phyloP scores from a whole-genome alignment of 2,329 filamentous ascomycete genomes.

The Neocucurbitaria cava region DNA sequence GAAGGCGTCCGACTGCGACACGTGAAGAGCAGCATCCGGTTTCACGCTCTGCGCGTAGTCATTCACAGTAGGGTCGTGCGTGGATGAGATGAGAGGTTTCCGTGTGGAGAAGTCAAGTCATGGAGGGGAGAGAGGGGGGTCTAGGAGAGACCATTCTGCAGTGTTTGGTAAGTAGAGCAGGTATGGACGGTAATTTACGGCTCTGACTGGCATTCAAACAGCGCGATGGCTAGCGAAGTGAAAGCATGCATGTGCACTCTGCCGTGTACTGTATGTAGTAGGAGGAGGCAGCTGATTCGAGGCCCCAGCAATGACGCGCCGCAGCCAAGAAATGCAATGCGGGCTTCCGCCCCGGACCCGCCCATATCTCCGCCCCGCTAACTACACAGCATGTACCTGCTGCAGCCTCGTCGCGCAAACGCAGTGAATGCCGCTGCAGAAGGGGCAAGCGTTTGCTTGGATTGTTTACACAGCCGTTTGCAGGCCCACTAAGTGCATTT shows the following conservation, averaged over 20 bases:
- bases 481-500: neutral
- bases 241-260: too few relatives aligned
- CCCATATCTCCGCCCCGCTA: conserved; percentile 1
- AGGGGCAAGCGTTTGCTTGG: neutral
- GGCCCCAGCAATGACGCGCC: conserved; percentile 18
- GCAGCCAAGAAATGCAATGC: conserved; percentile 9
- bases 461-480: neutral
- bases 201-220: neutral
- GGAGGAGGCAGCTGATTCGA: neutral
- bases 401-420: conserved; percentile 2
- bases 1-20: conserved; percentile 8
- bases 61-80: neutral
- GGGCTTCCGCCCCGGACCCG: neutral
- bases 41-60: conserved; percentile 12
- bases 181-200: conserved; percentile 9
- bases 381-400: too few relatives aligned
- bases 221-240: conserved; percentile 6
- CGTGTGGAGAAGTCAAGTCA: neutral
- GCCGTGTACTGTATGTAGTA: too few relatives aligned
- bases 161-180: neutral
- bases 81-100: neutral
- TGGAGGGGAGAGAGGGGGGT: neutral
- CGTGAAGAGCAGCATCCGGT: conserved; percentile 31
- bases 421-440: conserved; percentile 4
- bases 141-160: neutral